Evolutionary conservation across 768 basidiomycete genomes (phyloP), one percentile per base, ranked within the genome.

Genomic region (Naganishia vishniacii): DNA sequence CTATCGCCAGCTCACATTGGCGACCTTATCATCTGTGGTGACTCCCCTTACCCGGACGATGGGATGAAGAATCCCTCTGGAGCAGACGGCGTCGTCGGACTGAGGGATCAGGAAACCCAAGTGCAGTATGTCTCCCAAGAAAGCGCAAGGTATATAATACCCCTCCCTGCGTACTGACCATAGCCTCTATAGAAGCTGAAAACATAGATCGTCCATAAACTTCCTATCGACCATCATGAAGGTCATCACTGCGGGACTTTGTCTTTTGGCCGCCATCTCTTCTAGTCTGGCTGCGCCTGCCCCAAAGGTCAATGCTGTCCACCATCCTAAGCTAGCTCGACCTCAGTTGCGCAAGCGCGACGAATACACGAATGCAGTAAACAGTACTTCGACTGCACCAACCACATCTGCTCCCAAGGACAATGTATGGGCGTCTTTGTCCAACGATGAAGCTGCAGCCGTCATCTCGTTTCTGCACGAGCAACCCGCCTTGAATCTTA

Each of bases 401-500:
- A 49, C 48, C 6, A 65, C 59, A 28, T 63, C 37, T 18, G 69
- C 69, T 11, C 58, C 62, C 25, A 65, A 66, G 49, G 29, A 32
- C 37, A 69, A 69, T 45, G 59, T 69, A 48, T 69, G 65, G 64
- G 41, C 49, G 15, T 67, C 47, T 0, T 48, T 71, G 0, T 59
- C 53, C 23, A 67, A 71, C 47, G 70, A 71, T 41, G 70, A 71
- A 59, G 69, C 69, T 9, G 68, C 69, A 0, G 63, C 26, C 13
- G 67, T 69, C 16, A 69, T 71, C 32, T 29, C 16, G 2, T 71
- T 64, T 60, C 59, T 71, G 7, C 70, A 71, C 58, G 51, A 67
- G 16, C 61, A 62, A 34, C 34, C 62, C 0, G 66, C 65, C 25
- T 63, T 71, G 8, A 71, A 71, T 53, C 48, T 71, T 25, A 71